Base-by-base conservation (phyloP, 2,329 filamentous ascomycete species). In the Trichophyton rubrum region DNA sequence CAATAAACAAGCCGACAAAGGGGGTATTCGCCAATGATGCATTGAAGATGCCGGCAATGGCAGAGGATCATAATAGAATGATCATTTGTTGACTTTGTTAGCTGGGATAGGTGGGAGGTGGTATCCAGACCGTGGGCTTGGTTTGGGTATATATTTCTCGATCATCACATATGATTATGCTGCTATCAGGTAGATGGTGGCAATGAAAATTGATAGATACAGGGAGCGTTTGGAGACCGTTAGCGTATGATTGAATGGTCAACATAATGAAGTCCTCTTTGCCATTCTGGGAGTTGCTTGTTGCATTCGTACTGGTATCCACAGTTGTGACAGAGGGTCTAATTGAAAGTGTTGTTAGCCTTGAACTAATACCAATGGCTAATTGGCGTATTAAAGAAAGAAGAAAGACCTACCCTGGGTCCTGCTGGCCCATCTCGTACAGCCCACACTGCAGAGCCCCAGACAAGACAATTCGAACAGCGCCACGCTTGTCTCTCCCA, bases 241-340 rank as follows among this genome's bases (percentile, higher is more conserved):
- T 43, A 63, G 40, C 61, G 61, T 9, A 55, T 56, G n/a, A 75
- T 63, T 20, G 74, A 73, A 38, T 74, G 62, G 58, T 76, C 73
- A 62, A 75, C 71, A 59, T 72, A 72, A 69, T 90, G 89, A 55
- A 92, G 78, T 63, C 85, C 82, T 69, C 85, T 85, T 2, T 84
- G 85, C 85, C 86, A 90, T 30, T 85, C 83, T 7, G 92, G 91
- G 0, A 96, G 80, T 65, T 86, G 85, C 74, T 89, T 87, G 73
- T 95, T 89, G 60, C 90, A 86, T 74, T 96, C 92, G 71, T 88
- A 96, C 20, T 92, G 76, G 67, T 91, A 86, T 61, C 90, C 92
- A 72, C 92, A 97, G 72, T 95, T 96, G 74, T 91, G 88, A 77
- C 92, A 97, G 3, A 97, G 83, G 33, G 89, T 87, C 88, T 91